Base-by-base conservation (phyloP, 2,329 filamentous ascomycete species). In the Alternaria atra region DNA sequence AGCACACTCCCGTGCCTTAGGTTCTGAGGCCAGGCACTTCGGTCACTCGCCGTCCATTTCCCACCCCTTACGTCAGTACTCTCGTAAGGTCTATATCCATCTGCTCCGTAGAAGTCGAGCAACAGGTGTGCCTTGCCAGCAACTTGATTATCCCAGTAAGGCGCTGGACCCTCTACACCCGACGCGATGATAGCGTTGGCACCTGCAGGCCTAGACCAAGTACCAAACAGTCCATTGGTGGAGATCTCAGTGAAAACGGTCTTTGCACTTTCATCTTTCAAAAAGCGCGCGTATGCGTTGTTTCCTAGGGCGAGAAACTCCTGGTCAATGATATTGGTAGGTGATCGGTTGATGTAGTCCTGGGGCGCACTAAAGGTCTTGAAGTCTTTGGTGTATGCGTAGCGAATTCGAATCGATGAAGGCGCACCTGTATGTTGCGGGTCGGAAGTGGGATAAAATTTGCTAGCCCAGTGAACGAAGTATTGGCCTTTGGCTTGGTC, bases 361-460 rank as follows among this genome's bases (percentile, higher is more conserved):
- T 83, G 72, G 0, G 86, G 84, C 1, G 80, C 37, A 17, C 78
- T 80, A 68, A 87, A 87, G 2, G 82, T 85, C 47, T 77, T 76
- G 67, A 87, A 88, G 74, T 87, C 85, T 48, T 73, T 77, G 1
- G 86, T 87, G 72, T 86, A 81, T 20, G 85, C 83, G 68, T 85
- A 86, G 50, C 86, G 82, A 60, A 87, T 86, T 37, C 75, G 69
- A 52, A 77, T 79, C 0, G 72, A 61, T 15, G 79, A 77, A 0
- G 84, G 79, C 3, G 70, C 72, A 20, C 85, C 85, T 0, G 80
- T 84, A 67, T 87, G 86, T 0, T 71, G 58, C 0, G 81, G 68
- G 58, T 87, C 86, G 5, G 79, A 80, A 3, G 80, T 64, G 2
- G 80, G 66, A 60, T 87, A 87, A 55, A 77, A 75, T 13, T 81